Base-by-base conservation (phyloP, 2,329 filamentous ascomycete species). In the Scleromitrula shiraiana region DNA sequence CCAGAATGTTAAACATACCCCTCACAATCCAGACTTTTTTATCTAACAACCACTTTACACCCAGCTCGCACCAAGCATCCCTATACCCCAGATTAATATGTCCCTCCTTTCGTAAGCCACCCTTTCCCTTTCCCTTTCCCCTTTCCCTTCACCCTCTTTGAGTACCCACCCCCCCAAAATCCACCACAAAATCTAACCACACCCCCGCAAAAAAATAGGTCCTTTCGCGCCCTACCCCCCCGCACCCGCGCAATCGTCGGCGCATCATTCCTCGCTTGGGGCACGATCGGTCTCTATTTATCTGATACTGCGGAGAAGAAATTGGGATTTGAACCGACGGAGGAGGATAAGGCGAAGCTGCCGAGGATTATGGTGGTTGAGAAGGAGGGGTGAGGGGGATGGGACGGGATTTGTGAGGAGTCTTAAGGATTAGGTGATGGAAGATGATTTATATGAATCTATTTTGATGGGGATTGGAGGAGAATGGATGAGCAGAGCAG, bases 241-340 rank as follows among this genome's bases (percentile, higher is more conserved):
- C 82, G 77, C 57, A 83, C 85, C 20, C 84, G 85, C 49, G 68
- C 87, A 35, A 68, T 82, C 40, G 74, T 95, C 53, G 90, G 90
- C 57, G 64, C 80, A 41, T 84, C 81, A 58, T 68, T 95, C 56
- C 79, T 95, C 61, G 78, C 78, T 27, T 95, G 88, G 78, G 88
- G 87, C 12, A 69, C 72, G 33, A 69, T 80, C 33, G 90, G 88
- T 14, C 73, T 93, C n/a, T 82, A 83, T 62, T 62, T 86, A 15
- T 80, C 84, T 5, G 85, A 91, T 62, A 73, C 74, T 49, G 80
- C 83, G 14, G 89, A 91, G 67, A 76, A 85, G 62, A 80, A 75
- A 35, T 75, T 90, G 52, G 85, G 85, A 6, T 76, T 88, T 65
- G 80, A 76, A 32, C 78, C 89, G n/a, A n/a, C n/a, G n/a, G n/a